Evolutionary conservation across 1,284 basidiomycete species (phyloP), one percentile per base, ranked within the genome.

Genomic region (Tilletia horrida): DNA sequence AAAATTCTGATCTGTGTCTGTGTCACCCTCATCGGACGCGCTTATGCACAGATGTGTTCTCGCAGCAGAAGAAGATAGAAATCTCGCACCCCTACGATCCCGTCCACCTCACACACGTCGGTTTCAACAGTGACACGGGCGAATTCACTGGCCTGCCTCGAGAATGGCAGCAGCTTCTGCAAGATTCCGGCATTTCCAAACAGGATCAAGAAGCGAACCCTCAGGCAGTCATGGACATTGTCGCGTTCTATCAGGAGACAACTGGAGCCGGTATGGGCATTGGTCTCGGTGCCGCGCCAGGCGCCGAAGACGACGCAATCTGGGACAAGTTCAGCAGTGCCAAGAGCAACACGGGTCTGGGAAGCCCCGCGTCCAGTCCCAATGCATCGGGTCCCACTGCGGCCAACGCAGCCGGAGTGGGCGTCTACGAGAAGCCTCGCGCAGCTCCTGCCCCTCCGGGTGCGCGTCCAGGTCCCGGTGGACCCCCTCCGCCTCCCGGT

Each of bases 101-200:
- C n/a, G 94, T 98, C 47, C 96, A 98, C 84, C 89, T 99, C 74
- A 98, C 95, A 0, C 96, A 99, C 81, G 96, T 98, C 81, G 96
- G 95, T 70, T 98, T 97, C 87, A 97, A 98, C 84, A 93, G 92
- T 42, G 94, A 92, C 69, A 98, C 95, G 0, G 96, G 96, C 68
- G 94, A 98, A 84, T 99, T 84, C 70, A 82, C 80, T 91, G 96
- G 96, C 3, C 86, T 99, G 66, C 96, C 96, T 0, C 94, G 94
- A 82, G 95, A 98, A 84, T 99, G 96, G 96, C 96, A 99, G 82
- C 92, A 97, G 82, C 86, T 98, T 6, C 84, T 99, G 61, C 92
- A 96, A 69, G 94, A 97, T 82, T 93, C 90, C 68, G 96, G 96
- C 65, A 97, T 99, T 82, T 94, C 93, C 27, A 88, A 90, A 75